These are phyloP conservation scores for Globisporangium cystogenes DNA, from an alignment of 352 stramenopile genomes.

Conservation along the genomic window DNA sequence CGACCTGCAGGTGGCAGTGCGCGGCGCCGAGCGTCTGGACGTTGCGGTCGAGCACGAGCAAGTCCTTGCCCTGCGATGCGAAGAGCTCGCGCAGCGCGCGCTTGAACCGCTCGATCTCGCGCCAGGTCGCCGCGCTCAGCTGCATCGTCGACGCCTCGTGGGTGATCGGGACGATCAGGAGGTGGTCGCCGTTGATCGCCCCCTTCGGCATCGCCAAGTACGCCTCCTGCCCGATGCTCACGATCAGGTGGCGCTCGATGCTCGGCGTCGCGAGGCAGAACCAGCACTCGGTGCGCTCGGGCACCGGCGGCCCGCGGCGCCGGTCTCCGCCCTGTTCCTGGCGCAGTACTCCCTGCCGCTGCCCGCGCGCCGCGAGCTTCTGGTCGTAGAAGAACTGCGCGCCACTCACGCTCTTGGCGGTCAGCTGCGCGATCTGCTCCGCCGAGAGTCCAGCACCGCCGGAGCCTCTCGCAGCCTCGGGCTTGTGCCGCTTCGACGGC, in stretches of 20 bases:
- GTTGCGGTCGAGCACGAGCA: constrained; percentile 79
- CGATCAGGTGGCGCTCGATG: constrained; percentile 76
- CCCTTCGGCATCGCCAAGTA: constrained; percentile 82
- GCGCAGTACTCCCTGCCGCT: constrained; percentile 36
- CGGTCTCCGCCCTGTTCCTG: constrained; percentile 19
- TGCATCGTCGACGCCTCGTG: constrained; percentile 58
- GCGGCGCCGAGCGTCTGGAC: constrained; percentile 62
- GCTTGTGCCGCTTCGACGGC: constrained; percentile 35
- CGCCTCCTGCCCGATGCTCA: constrained; percentile 72
- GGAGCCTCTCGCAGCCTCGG: constrained; percentile 11
- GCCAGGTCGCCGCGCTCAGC: constrained; percentile 28
- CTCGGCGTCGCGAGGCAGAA: constrained; percentile 78
- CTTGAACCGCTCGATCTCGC: constrained; percentile 73
- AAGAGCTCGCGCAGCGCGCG: constrained; percentile 51
- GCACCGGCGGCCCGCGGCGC: constrained; percentile 17
- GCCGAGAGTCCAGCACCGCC: constrained; percentile 41
- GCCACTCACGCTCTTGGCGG: constrained; percentile 26
- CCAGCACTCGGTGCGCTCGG: constrained; percentile 76
- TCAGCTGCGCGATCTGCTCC: constrained; percentile 65
- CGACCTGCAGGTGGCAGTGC: constrained; percentile 71
- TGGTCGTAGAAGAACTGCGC: constrained; percentile 80
- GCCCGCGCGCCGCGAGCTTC: constrained; percentile 43
- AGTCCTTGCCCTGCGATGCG: constrained; percentile 51
- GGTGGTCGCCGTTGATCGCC: constrained; percentile 67
- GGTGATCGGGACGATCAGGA: constrained; percentile 75